Evolutionary conservation across 805 yeast species (phyloP).

Genomic region (Brettanomyces anomalus): DNA sequence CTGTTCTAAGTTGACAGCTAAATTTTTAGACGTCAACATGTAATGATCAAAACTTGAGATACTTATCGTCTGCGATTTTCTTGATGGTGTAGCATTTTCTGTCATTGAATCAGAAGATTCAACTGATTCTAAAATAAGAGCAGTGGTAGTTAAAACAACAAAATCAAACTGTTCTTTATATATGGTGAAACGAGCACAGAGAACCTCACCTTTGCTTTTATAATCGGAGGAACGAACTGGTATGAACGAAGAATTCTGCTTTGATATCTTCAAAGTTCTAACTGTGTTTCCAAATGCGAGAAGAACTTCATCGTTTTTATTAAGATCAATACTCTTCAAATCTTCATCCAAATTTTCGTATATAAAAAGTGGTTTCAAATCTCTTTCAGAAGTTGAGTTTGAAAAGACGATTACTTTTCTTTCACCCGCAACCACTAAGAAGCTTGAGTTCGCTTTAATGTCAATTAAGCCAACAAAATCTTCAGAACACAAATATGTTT

Average conservation of each 20-base stretch:
- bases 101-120: constrained; percentile 1
- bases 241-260: constrained; percentile 6
- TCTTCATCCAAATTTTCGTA: constrained; percentile 8
- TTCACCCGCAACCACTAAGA: constrained; percentile 10
- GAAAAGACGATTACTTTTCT: constrained; percentile 9
- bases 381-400: not conserved
- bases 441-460: constrained; percentile 7
- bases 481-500: constrained; percentile 3
- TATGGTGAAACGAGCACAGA: constrained; percentile 13
- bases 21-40: constrained; percentile 13
- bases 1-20: constrained; percentile 12
- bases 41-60: constrained; percentile 12
- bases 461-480: constrained; percentile 8
- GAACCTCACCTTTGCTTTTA: constrained; percentile 9
- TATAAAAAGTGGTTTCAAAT: not conserved
- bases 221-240: constrained; percentile 11
- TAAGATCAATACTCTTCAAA: constrained; percentile 12
- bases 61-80: constrained; percentile 8
- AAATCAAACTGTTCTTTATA: constrained; percentile 10
- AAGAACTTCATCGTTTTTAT: constrained; percentile 10
- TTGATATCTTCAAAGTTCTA: constrained; percentile 11
- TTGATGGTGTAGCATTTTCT: not conserved
- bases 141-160: constrained; percentile 15
- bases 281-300: constrained; percentile 11
- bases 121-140: constrained; percentile 13